Conservation (phyloP, 257 asterid species). For the Penstemon barbatus region DNA sequence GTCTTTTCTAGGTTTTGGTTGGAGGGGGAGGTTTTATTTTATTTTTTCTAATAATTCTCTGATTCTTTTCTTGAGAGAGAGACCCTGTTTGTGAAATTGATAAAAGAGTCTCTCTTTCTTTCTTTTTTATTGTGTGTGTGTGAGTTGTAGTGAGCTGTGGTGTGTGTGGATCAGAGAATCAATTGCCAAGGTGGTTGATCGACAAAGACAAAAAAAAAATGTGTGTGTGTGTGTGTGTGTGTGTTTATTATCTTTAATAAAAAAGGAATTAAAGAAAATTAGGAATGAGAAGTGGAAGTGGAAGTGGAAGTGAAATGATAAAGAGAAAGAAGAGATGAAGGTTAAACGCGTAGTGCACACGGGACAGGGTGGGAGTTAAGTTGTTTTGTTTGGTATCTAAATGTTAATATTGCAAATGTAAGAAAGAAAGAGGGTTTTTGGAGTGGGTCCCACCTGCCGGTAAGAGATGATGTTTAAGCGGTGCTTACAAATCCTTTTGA, state of each 20-base stretch:
- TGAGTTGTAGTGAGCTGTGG: constrained; percentile 35
- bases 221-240: background rate
- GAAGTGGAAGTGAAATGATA: background rate
- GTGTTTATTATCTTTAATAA: background rate
- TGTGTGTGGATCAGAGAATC: constrained; percentile 40
- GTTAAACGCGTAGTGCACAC: constrained; percentile 33
- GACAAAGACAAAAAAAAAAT: constrained; percentile 34
- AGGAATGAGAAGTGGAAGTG: background rate
- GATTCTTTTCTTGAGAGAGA: constrained; percentile 71
- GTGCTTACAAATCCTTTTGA: too few species aligned
- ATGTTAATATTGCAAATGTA: background rate
- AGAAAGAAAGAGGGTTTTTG: background rate
- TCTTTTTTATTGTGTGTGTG: constrained; percentile 20
- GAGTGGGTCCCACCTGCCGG: constrained; percentile 26
- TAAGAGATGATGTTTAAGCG: constrained; percentile 11
- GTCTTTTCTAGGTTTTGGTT: constrained; percentile 25
- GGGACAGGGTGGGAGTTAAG: background rate
- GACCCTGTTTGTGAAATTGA: constrained; percentile 29
- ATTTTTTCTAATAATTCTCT: background rate
- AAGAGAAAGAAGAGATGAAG: background rate
- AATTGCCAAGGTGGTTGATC: constrained; percentile 39
- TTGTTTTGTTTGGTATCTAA: too few species aligned
- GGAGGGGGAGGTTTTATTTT: constrained; percentile 19
- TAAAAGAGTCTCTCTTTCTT: constrained; percentile 13
- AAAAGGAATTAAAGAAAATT: background rate